Base-by-base conservation (phyloP, 805 yeast species). In the Saccharomycopsis selenospora region DNA sequence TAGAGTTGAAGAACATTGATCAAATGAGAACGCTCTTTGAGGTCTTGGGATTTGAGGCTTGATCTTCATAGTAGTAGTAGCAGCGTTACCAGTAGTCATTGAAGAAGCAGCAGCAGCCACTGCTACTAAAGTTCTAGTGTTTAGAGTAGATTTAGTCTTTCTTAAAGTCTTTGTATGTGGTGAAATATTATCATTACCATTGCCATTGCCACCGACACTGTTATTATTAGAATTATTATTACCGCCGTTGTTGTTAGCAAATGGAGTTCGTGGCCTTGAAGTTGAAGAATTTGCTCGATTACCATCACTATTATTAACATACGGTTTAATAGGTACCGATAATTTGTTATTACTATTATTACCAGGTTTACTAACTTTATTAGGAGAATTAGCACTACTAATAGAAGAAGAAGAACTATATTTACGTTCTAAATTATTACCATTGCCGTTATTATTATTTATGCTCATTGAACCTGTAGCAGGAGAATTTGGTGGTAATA, bases 1-100 rank as follows among this genome's bases (percentile, higher is more conserved):
- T 10, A 52, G 40, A 4, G 55, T 52, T 7, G 52, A 48, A 5
- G 53, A 45, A 28, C 52, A 52, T 25, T 52, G 55, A 30, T 52
- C 51, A 42, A 52, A 52, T 20, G 55, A 52, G 40, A 52, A 49
- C 5, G 53, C 46, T 5, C 52, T 25, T 23, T 45, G 46, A 14
- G 52, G 46, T 40, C 43, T 49, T 3, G 48, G 48, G 20, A 27
- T 47, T 33, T 41, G 36, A 11, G 50, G 41, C 25, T 45, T 41
- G 27, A 33, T 40, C 27, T 48, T 48, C 11, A 40, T 23, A n/a
- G 50, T 40, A 10, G 40, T 11, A 13, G 8, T 33, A 17, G 20
- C 23, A 30, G 22, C 47, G 30, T 36, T 13, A 11, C 22, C 18
- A 11, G 10, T 33, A 10, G 28, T 10, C n/a, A 10, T 28, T 3